These are phyloP conservation scores for Kwoniella sp. DNA, from an alignment of 768 basidiomycete genomes.

Conservation along the genomic window DNA sequence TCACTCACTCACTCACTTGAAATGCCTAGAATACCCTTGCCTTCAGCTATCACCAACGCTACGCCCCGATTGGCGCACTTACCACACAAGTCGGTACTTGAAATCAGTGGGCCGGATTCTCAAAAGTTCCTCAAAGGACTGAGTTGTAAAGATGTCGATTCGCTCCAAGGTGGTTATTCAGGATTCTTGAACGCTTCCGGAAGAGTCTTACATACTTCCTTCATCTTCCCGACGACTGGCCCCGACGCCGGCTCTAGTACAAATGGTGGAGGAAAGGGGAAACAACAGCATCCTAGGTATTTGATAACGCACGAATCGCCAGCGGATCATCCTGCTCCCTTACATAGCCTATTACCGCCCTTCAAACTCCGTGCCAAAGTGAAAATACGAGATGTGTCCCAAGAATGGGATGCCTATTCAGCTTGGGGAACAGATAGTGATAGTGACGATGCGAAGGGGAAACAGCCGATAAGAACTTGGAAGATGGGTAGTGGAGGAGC, in stretches of 20 bases:
- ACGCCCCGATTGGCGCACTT: constrained; percentile 61
- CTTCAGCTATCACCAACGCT: background rate
- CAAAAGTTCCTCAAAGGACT: constrained; percentile 80
- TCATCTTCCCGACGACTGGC: constrained; percentile 67
- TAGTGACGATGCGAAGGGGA: constrained; percentile 23
- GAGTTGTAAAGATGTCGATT: constrained; percentile 61
- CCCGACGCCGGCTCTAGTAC: constrained; percentile 25
- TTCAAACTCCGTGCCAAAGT: constrained; percentile 90
- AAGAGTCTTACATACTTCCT: constrained; percentile 78
- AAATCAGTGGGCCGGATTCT: constrained; percentile 78
- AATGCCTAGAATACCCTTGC: background rate
- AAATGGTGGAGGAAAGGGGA: background rate
- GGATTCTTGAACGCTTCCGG: constrained; percentile 80
- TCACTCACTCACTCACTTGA: background rate
- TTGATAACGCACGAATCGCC: constrained; percentile 58
- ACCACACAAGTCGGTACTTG: constrained; percentile 68
- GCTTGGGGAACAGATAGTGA: constrained; percentile 67
- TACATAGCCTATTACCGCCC: constrained; percentile 61
- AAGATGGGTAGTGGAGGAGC: constrained; percentile 69
- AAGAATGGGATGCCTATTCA: constrained; percentile 78
- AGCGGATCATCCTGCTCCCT: constrained; percentile 27
- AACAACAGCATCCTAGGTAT: constrained; percentile 62
- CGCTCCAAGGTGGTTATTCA: constrained; percentile 65
- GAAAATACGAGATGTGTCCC: constrained; percentile 73
- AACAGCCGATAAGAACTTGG: constrained; percentile 59